Evolutionary conservation across 352 stramenopile species (phyloP), one percentile per base, ranked within the genome.

Genomic region (Pythium folliculosum): DNA sequence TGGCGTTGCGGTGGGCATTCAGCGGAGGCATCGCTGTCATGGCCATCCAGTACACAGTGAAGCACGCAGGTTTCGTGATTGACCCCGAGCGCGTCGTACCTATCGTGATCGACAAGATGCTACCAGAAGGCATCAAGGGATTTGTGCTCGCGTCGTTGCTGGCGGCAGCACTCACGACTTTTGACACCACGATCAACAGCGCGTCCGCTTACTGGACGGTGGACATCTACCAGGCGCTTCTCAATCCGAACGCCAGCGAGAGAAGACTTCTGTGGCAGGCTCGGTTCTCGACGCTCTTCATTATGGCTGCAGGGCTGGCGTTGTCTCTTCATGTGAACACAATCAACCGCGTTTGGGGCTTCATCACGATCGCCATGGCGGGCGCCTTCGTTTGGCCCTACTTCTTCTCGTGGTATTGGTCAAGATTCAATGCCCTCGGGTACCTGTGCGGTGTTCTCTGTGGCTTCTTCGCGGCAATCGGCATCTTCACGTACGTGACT

Each of bases 351-450:
- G 85, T 93, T 51, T 93, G 85, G 85, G 85, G 85, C 16, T 91
- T 93, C 60, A 88, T 91, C 72, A 90, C 83, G 14, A 89, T 93
- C 58, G 83, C 81, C 0, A 77, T 93, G 67, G 80, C 76, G 3
- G 85, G 83, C 40, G 82, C 80, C 2, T 80, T 90, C 52, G 78
- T 90, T 22, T 90, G 78, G 77, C 82, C 83, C 13, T 91, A 84
- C 62, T 93, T 93, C 66, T 84, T 93, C 53, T 84, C 81, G 23
- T 93, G 85, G 85, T 93, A 93, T 50, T 93, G 85, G 85, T 74
- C 80, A 13, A 81, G 80, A 27, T 91, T 93, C 69, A 93, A 91
- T 58, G 84, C 81, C 6, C 73, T 70, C 23, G 86, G 84, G 40
- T 91, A 78, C 65, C 67, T 91, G 5, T 64, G 71, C 21, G 84